Evolutionary conservation across 2,329 filamentous ascomycete genomes (phyloP), one percentile per base, ranked within the genome.

Genomic region (Aspergillus sp.): DNA sequence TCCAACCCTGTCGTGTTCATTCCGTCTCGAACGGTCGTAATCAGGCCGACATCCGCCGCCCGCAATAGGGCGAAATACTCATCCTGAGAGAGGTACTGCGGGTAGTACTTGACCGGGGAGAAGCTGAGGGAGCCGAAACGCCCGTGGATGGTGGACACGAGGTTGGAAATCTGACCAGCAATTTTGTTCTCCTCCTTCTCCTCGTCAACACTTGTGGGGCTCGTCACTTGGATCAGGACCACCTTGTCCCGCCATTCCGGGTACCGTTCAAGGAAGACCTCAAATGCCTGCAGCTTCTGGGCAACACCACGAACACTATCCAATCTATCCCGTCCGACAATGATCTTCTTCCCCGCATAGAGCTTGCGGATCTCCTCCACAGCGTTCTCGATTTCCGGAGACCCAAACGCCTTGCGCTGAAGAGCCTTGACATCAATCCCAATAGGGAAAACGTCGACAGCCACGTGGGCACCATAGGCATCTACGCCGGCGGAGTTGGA

Each of bases 1-100:
- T 97, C 94, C 61, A 97, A 78, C 68, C 90, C 95, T 17, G 92
- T 96, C 0, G 93, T 96, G 76, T 96, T 97, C 92, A 97, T 96
- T 53, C 93, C 93, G 70, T 97, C 94, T 54, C 93, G 85, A 19
- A 97, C 92, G 61, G 90, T 96, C 6, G 94, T 96, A 71, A 97
- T 96, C 47, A 97, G 79, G 3, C 91, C 93, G 60, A 96, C 89
- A 69, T 97, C 91, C 32, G 89, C 92, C 2, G 90, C 85, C 20
- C 93, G 86, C 48, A 97, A 81, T n/a, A 97, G 82, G 3, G 93
- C 92, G 71, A 96, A 95, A 72, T 97, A 97, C 73, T 97, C 92
- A 62, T 91, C 88, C 60, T 87, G 88, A 45, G 85, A 87, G 43
- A 97, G 81, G 69, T 96, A 96, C 69, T 96, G 92, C 7, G 92